Evolutionary conservation across 2,329 filamentous ascomycete species (phyloP).

Genomic region (Tolypocladium endophyticum): DNA sequence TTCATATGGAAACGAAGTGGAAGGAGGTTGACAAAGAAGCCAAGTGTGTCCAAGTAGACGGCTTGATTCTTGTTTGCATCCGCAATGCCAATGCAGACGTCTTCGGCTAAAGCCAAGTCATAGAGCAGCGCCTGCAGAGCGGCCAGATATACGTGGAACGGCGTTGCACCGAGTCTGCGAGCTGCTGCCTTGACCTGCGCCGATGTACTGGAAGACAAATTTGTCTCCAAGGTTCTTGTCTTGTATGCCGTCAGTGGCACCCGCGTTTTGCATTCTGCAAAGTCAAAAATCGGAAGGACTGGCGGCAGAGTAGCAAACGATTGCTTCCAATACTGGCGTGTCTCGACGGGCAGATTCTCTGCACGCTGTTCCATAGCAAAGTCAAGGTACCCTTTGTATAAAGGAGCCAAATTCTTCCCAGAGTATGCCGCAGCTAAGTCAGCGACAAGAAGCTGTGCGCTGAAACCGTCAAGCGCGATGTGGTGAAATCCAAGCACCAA

Average conservation of each 20-base stretch:
- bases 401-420: constrained; percentile 9
- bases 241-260: not conserved
- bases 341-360: not conserved
- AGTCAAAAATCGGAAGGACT: constrained; percentile 16
- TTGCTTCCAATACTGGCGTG: not conserved
- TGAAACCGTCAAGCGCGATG: constrained; percentile 38
- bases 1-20: constrained; percentile 28
- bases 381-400: constrained; percentile 21
- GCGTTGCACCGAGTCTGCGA: constrained; percentile 6
- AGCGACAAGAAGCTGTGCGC: constrained; percentile 28
- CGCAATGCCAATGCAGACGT: constrained; percentile 36
- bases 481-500: constrained; percentile 36
- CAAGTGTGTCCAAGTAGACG: constrained; percentile 24
- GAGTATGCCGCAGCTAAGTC: constrained; percentile 34
- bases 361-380: constrained; percentile 20
- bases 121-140: constrained; percentile 26
- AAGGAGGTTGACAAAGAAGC: constrained; percentile 37
- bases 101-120: constrained; percentile 17
- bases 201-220: constrained; percentile 1
- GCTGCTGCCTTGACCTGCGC: constrained; percentile 12
- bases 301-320: constrained; percentile 1
- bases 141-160: constrained; percentile 36
- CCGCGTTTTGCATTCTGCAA: not conserved
- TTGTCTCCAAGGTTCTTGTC: not conserved
- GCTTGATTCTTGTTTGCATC: constrained; percentile 32